A percentile compares a stretch with the other conserved stretches of the same genome.
Conservation (phyloP, 179 eudicot species). For the Sideroxylon spinosum region DNA sequence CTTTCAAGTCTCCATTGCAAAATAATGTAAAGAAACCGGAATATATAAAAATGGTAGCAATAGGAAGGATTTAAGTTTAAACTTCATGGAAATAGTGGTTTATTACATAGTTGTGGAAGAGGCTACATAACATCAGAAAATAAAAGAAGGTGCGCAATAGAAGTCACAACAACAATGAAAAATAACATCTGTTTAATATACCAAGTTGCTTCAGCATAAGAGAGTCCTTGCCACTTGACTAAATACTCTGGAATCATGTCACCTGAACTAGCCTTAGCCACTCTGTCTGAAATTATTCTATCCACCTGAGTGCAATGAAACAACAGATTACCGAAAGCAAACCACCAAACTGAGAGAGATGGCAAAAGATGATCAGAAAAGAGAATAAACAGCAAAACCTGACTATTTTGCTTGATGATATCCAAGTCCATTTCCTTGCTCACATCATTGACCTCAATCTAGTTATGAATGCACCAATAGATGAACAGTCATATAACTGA, state of each 20-base stretch:
- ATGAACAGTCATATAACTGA: background rate
- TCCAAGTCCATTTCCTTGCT: constrained; percentile 99
- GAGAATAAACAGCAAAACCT: constrained; percentile 38
- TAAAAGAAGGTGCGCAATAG: background rate
- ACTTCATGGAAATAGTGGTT: background rate
- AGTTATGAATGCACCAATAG: constrained; percentile 18
- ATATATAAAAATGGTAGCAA: background rate
- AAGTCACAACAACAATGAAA: background rate
- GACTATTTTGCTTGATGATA: constrained; percentile 88
- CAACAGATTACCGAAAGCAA: constrained; percentile 7
- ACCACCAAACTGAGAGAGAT: constrained; percentile 5
- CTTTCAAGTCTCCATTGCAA: background rate
- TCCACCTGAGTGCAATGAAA: constrained; percentile 59
- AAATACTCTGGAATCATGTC: constrained; percentile 72
- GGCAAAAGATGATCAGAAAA: background rate
- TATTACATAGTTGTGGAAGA: background rate
- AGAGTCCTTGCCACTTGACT: constrained; percentile 98
- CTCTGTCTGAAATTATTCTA: constrained; percentile 85
- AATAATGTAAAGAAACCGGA: background rate
- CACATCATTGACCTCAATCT: constrained; percentile 98
- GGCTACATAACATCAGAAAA: background rate
- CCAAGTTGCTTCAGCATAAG: constrained; percentile 99
- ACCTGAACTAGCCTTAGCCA: constrained; percentile 52
- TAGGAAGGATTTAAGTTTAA: background rate
- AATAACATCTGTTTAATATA: constrained; percentile 21